These are phyloP conservation scores for Candida pseudocylindracea DNA, from an alignment of 1,139 yeast genomes.

Conservation along the genomic window DNA sequence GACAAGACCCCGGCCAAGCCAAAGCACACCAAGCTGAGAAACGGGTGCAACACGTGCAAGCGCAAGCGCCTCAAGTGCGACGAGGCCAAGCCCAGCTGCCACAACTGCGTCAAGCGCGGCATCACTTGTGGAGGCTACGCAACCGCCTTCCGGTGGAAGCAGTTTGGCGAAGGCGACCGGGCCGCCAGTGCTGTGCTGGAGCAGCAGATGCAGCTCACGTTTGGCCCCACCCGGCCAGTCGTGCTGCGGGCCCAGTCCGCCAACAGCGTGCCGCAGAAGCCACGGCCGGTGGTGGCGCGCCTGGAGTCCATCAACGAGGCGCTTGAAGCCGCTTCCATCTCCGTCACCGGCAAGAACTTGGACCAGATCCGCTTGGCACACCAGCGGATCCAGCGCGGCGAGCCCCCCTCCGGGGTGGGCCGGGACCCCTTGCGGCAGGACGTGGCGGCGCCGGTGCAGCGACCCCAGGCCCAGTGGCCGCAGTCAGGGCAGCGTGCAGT, in stretches of 20 bases:
- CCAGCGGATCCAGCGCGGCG: background rate
- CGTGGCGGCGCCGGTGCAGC: background rate
- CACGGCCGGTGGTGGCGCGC: background rate
- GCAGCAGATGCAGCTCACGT: slow-evolving; percentile 25
- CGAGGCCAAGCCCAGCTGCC: slow-evolving; percentile 61
- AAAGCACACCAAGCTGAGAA: slow-evolving; percentile 18
- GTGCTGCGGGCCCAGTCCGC: slow-evolving; percentile 30
- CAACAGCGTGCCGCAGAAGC: slow-evolving; percentile 14
- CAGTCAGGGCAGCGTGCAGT: background rate
- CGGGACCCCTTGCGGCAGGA: background rate
- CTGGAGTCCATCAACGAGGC: background rate
- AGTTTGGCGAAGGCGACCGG: slow-evolving; percentile 8
- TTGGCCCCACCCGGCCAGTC: slow-evolving; percentile 7
- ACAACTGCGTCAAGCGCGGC: slow-evolving; percentile 36
- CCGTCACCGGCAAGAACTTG: background rate
- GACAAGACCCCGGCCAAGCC: background rate
- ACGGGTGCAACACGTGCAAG: slow-evolving; percentile 81
- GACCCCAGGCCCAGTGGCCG: background rate
- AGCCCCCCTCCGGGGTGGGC: background rate
- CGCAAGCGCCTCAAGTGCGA: slow-evolving; percentile 82
- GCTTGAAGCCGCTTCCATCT: background rate
- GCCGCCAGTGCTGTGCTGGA: slow-evolving; percentile 6
- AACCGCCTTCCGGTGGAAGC: slow-evolving; percentile 39
- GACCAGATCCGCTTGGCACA: background rate
- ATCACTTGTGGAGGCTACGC: slow-evolving; percentile 42